These are phyloP conservation scores for Epichloe coenophiala DNA, from an alignment of 2,329 filamentous ascomycete species.

Conservation along the genomic window DNA sequence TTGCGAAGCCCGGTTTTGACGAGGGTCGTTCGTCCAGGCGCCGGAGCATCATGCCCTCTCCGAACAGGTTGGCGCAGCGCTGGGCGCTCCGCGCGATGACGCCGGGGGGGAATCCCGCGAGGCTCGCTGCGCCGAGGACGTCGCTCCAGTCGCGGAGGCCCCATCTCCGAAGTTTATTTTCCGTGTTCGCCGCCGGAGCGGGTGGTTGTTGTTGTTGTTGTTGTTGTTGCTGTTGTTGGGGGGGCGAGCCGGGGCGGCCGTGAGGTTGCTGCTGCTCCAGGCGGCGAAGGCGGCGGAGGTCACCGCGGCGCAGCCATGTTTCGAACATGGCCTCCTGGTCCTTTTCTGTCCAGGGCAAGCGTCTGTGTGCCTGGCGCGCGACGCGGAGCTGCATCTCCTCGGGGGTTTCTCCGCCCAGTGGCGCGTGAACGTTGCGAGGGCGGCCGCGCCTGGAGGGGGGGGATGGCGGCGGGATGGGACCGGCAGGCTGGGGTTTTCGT, in stretches of 20 bases:
- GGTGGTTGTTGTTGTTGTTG: not conserved
- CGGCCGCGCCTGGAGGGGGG: slow-evolving; percentile 18
- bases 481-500: slow-evolving; percentile 3
- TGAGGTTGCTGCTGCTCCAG: no score
- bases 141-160: slow-evolving; percentile 70
- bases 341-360: slow-evolving; percentile 13
- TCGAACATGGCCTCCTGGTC: slow-evolving; percentile 20
- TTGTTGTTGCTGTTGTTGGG: no score
- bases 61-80: slow-evolving; percentile 65
- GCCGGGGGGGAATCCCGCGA: slow-evolving; percentile 51
- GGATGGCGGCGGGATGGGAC: no score
- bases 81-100: slow-evolving; percentile 56
- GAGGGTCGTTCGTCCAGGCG: slow-evolving; percentile 30
- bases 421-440: slow-evolving; percentile 25
- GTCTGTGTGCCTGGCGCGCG: slow-evolving; percentile 27
- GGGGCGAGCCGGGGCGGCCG: no score
- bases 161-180: slow-evolving; percentile 19
- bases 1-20: slow-evolving; percentile 13
- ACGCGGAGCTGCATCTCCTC: slow-evolving; percentile 32
- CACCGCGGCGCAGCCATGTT: slow-evolving; percentile 19
- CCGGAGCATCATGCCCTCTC: slow-evolving; percentile 53
- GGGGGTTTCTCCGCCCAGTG: slow-evolving; percentile 29
- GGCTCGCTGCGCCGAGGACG: slow-evolving; percentile 62
- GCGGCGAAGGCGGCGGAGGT: slow-evolving; percentile 5
- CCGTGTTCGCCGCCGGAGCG: slow-evolving; percentile 4